Evolutionary conservation across 2,329 filamentous ascomycete species (phyloP), one percentile per base, ranked within the genome.

Genomic region (Chaetomium globosum): DNA sequence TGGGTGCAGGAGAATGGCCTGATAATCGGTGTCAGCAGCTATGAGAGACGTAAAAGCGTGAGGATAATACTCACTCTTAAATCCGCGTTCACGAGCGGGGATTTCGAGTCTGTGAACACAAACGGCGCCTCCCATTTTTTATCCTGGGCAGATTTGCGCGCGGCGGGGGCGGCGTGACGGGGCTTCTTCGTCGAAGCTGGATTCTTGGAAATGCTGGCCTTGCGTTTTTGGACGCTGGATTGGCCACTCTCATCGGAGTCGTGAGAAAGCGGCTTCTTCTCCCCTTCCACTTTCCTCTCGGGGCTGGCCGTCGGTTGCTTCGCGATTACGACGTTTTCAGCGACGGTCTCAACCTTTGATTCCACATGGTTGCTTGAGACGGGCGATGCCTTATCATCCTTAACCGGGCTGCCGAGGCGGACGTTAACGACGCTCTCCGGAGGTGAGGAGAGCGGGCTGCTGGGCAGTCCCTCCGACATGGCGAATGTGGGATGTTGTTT

Each of bases 1-100:
- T 1, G 75, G 74, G 57, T 72, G 74, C 57, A 77, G 76, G 1
- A 81, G 69, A 0, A 80, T 72, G 3, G 75, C 74, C 78, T 79
- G 4, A 8, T 6, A 6, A 13, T 16, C 7, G 43, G 30, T 4
- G 62, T 72, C 31, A 69, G 69, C 8, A 26, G 30, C 43, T 8
- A 2, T 2, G 12, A 21, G 13, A 4, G 12, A 9, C 2, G 2
- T 21, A 1, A 23, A 10, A 16, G 33, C 4, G 36, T 65, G 52
- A 23, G 21, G 1, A n/a, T 19, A 1, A 36, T 30, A 52, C 30
- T 23, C 43, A 65, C 63, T 56, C 66, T 67, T 9, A 66, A 55
- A 12, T 77, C 75, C n/a, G 73, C 70, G 0, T 69, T 69, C 5
- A 67, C 74, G 2, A 81, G 71, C 1, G 79, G 79, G 1, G 79